These are phyloP conservation scores for Linnemannia elongata DNA, from an alignment of 192 early-diverging fungal genomes.

Conservation along the genomic window DNA sequence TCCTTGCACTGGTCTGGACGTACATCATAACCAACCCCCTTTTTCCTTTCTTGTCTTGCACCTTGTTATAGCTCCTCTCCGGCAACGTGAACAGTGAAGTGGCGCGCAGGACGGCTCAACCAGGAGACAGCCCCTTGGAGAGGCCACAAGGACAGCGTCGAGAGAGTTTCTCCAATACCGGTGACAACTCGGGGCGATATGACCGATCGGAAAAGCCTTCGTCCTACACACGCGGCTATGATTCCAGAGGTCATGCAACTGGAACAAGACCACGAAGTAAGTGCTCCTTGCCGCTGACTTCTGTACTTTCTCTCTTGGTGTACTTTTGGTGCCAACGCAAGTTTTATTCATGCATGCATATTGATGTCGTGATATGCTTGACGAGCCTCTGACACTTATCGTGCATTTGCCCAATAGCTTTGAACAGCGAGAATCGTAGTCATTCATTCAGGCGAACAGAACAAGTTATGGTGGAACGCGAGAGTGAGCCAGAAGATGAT, in stretches of 20 bases:
- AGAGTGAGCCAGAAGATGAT: constrained; percentile 55
- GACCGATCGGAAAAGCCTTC: constrained; percentile 46
- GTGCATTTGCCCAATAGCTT: constrained; percentile 22
- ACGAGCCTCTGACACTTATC: background rate
- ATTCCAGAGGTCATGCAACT: constrained; percentile 35
- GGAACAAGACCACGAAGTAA: constrained; percentile 40
- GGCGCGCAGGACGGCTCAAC: constrained; percentile 39
- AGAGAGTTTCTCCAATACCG: constrained; percentile 44
- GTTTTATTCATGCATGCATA: background rate
- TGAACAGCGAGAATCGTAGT: constrained; percentile 43
- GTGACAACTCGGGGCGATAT: constrained; percentile 37
- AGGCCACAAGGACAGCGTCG: constrained; percentile 40
- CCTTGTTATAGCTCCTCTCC: constrained; percentile 33
- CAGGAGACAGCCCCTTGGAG: constrained; percentile 35
- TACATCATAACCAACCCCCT: background rate
- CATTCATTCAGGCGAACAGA: constrained; percentile 52
- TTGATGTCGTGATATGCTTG: background rate
- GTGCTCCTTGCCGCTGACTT: background rate
- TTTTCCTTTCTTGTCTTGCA: background rate
- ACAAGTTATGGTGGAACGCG: constrained; percentile 35
- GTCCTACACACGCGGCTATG: constrained; percentile 25
- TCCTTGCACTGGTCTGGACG: background rate
- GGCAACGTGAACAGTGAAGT: constrained; percentile 57
- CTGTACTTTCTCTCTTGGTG: background rate
- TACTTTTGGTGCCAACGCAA: background rate